Conservation (phyloP, 768 basidiomycete genomes). For the Termitomyces sp. region DNA sequence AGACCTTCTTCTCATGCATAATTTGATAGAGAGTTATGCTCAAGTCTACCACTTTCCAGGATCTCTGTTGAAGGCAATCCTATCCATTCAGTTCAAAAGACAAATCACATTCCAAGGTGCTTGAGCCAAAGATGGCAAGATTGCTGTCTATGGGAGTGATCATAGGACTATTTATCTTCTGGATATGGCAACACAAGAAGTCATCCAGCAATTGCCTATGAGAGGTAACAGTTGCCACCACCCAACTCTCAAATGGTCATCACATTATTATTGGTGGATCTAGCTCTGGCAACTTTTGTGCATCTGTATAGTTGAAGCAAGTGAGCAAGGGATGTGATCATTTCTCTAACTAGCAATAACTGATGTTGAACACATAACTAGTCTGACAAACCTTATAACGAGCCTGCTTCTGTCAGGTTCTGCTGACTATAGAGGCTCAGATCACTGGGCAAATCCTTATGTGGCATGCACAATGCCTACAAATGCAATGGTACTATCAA, state of each 20-base stretch:
- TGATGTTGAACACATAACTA: neutral
- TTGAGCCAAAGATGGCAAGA: constrained; percentile 8
- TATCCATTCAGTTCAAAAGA: too few relatives aligned
- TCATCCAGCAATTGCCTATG: neutral
- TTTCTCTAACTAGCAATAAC: neutral
- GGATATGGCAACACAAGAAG: neutral
- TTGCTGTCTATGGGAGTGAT: constrained; percentile 9
- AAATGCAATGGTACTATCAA: too few relatives aligned
- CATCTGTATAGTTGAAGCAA: neutral
- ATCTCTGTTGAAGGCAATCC: too few relatives aligned
- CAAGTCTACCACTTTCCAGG: too few relatives aligned
- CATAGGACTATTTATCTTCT: neutral
- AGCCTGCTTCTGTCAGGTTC: too few relatives aligned
- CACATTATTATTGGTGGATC: neutral
- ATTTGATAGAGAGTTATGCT: neutral
- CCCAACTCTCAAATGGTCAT: neutral
- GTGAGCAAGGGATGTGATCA: neutral
- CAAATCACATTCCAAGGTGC: constrained; percentile 1
- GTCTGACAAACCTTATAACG: neutral
- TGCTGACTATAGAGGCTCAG: too few relatives aligned
- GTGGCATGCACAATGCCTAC: too few relatives aligned
- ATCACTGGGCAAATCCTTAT: too few relatives aligned
- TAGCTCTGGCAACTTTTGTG: neutral
- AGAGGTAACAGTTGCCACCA: neutral
- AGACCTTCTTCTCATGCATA: neutral